These are phyloP conservation scores for Teunomyces barrocoloradensis DNA, from an alignment of 805 yeast species.

Conservation along the genomic window DNA sequence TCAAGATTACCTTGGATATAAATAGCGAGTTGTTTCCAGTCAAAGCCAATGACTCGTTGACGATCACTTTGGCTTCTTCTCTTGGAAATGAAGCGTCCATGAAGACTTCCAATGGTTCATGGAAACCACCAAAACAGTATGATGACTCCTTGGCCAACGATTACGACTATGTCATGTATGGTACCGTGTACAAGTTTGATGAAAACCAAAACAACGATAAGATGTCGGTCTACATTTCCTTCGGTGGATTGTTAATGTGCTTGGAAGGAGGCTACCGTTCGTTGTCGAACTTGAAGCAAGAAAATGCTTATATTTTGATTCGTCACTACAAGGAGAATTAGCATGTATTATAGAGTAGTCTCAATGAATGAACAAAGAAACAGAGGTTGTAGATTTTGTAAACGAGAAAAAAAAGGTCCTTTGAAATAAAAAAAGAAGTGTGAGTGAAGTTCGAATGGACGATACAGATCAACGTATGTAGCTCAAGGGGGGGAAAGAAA, in stretches of 20 bases:
- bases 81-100: conserved; percentile 48
- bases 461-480: conserved; percentile 20
- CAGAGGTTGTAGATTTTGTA: not conserved
- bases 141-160: conserved; percentile 92
- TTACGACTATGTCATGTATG: conserved; percentile 97
- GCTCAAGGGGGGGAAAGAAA: not conserved
- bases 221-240: conserved; percentile 88
- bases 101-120: conserved; percentile 56
- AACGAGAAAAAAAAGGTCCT: not conserved
- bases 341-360: conserved; percentile 2
- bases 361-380: not conserved
- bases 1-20: conserved; percentile 82
- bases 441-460: conserved; percentile 11
- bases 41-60: conserved; percentile 67
- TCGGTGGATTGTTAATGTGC: conserved; percentile 92
- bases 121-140: conserved; percentile 82
- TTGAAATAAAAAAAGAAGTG: not conserved
- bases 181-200: conserved; percentile 95
- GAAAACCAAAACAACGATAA: conserved; percentile 66
- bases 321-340: conserved; percentile 56
- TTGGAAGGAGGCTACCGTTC: conserved; percentile 93
- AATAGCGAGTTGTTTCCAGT: conserved; percentile 93
- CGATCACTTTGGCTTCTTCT: conserved; percentile 82
- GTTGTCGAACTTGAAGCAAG: conserved; percentile 86
- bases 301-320: conserved; percentile 84